Evolutionary conservation across 1,284 basidiomycete species (phyloP).

Genomic region (Heterobasidion annosum): DNA sequence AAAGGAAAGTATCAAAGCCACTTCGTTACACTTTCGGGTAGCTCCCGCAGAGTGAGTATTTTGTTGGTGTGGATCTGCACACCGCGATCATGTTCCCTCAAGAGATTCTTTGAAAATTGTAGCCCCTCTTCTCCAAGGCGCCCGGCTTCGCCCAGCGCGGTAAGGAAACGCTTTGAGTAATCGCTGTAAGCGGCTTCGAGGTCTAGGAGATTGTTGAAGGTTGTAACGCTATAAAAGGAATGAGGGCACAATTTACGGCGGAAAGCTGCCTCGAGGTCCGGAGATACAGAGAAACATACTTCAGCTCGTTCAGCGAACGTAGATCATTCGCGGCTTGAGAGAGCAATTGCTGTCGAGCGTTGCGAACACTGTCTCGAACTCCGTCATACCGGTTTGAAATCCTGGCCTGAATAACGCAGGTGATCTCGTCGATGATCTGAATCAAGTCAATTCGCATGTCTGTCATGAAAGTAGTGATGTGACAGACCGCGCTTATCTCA

Average conservation of each 20-base stretch:
- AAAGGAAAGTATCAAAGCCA: not conserved
- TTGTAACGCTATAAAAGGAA: not conserved
- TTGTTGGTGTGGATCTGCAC: not conserved
- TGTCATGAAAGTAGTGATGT: not conserved
- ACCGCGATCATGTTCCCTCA: not conserved
- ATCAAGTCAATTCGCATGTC: not conserved
- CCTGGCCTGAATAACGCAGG: not conserved
- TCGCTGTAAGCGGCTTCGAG: not conserved
- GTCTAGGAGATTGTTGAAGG: not conserved
- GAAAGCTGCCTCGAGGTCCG: not conserved
- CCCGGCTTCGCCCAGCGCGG: not conserved
- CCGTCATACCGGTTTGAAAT: not conserved
- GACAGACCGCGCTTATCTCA: not conserved
- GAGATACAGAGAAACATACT: not conserved
- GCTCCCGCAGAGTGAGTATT: not conserved
- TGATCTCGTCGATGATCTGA: not conserved
- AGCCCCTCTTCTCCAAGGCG: not conserved
- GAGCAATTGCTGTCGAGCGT: not conserved
- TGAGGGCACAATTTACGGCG: not conserved
- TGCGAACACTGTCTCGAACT: not conserved
- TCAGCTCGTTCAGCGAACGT: not conserved
- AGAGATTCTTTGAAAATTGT: not conserved
- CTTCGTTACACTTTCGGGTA: not conserved
- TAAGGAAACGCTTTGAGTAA: not conserved
- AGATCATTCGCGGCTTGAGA: not conserved